phyloP scores from a whole-genome alignment of 73 alveolate genomes.

The Paramecium sexaurelia region DNA sequence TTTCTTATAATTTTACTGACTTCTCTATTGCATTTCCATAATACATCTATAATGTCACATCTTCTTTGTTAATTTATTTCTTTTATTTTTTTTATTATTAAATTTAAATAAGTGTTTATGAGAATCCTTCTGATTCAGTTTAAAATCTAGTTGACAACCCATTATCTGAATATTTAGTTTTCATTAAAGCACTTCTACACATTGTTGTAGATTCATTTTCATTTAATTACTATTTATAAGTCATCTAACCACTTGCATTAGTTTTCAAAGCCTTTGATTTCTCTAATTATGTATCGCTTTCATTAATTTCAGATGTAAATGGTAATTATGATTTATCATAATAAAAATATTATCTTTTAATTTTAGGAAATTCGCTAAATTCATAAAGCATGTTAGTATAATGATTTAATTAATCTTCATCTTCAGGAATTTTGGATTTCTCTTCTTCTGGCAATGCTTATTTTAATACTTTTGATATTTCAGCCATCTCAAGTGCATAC shows the following conservation, averaged over 20 bases:
- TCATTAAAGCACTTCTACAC: background rate
- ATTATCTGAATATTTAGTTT: background rate
- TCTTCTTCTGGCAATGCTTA: background rate
- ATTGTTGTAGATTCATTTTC: constrained; percentile 3
- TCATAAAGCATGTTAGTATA: background rate
- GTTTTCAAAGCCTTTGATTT: background rate
- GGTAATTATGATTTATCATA: constrained; percentile 3
- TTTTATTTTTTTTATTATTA: background rate
- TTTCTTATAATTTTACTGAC: background rate
- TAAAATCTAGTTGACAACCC: constrained; percentile 17
- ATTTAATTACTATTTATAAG: background rate
- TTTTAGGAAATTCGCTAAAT: background rate
- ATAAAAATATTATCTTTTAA: background rate
- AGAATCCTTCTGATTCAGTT: background rate
- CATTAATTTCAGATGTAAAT: background rate
- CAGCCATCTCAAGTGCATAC: background rate
- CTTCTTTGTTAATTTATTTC: background rate
- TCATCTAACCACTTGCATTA: background rate
- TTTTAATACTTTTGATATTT: background rate
- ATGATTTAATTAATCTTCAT: background rate
- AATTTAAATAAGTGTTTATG: background rate
- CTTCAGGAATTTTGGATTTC: background rate
- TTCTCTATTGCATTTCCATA: background rate
- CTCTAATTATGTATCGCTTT: background rate
- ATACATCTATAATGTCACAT: background rate